These are phyloP conservation scores for Moesziomyces sp. DNA, from an alignment of 1,284 basidiomycete genomes.

Conservation along the genomic window DNA sequence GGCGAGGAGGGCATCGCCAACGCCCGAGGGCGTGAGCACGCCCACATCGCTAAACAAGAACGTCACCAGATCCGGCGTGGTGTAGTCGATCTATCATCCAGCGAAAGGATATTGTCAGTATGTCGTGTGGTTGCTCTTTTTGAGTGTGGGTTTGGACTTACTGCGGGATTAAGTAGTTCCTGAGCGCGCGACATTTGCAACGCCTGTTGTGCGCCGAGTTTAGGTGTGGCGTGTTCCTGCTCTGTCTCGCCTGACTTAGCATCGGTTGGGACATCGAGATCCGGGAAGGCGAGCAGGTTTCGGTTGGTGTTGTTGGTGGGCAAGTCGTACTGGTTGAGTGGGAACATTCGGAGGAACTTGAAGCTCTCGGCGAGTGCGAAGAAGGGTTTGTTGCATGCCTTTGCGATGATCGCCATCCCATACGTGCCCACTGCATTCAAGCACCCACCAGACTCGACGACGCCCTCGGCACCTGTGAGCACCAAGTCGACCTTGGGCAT, in stretches of 20 bases:
- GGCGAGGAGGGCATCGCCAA: slow-evolving; percentile 87
- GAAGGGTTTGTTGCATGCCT: slow-evolving; percentile 92
- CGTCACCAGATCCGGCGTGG: slow-evolving; percentile 81
- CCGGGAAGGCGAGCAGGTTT: slow-evolving; percentile 48
- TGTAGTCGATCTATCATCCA: slow-evolving; percentile 60
- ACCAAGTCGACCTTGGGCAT: slow-evolving; percentile 96
- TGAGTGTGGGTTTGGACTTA: slow-evolving; percentile 16
- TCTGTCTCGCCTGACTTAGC: slow-evolving; percentile 1
- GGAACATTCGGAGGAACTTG: slow-evolving; percentile 97
- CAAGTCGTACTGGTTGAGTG: slow-evolving; percentile 94
- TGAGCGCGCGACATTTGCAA: slow-evolving; percentile 55
- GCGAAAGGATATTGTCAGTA: too few relatives aligned
- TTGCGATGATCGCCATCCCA: slow-evolving; percentile 95
- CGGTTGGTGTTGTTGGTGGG: slow-evolving; percentile 69
- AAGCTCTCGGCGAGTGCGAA: slow-evolving; percentile 95
- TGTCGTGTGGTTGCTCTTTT: too few relatives aligned
- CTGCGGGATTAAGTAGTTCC: slow-evolving; percentile 57
- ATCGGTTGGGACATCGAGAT: slow-evolving; percentile 1
- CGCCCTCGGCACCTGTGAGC: slow-evolving; percentile 94
- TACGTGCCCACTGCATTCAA: slow-evolving; percentile 85
- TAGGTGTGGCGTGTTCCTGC: slow-evolving; percentile 6
- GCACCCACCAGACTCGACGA: slow-evolving; percentile 82
- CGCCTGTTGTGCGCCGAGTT: neutral
- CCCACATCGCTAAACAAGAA: slow-evolving; percentile 91
- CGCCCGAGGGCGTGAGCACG: slow-evolving; percentile 88